Percentiles rank a stretch among this genome's conserved stretches.
phyloP scores from a whole-genome alignment of 441 rosid species.

The Arabidopsis lyrata region DNA sequence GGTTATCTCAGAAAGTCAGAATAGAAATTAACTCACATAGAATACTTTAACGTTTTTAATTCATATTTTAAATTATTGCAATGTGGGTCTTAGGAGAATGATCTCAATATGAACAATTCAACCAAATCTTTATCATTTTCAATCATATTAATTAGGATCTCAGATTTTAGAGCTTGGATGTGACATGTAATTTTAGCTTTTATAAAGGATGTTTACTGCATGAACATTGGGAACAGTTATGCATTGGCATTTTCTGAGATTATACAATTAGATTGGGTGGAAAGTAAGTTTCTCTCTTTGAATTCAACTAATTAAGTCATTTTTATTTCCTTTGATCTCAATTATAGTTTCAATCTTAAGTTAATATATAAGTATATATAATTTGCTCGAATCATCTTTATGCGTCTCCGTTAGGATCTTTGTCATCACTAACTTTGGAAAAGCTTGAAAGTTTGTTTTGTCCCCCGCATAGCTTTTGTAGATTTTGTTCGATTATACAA shows the following conservation, averaged over 20 bases:
- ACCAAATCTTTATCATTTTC: background rate
- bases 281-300: conserved; percentile 23
- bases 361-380: background rate
- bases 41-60: background rate
- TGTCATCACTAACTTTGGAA: conserved; percentile 43
- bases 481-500: conserved; percentile 12
- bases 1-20: conserved; percentile 43
- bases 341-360: background rate
- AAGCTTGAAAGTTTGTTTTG: conserved; percentile 35
- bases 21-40: conserved; percentile 21
- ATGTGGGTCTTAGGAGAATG: conserved; percentile 22
- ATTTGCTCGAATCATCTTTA: conserved; percentile 28
- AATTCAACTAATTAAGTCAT: background rate
- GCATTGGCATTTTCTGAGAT: conserved; percentile 21
- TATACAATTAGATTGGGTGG: conserved; percentile 18
- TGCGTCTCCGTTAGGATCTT: conserved; percentile 35
- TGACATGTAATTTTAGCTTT: conserved; percentile 18
- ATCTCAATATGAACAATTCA: conserved; percentile 18
- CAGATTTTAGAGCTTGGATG: conserved; percentile 31
- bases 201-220: conserved; percentile 18
- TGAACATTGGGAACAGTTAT: conserved; percentile 19
- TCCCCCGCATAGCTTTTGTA: conserved; percentile 35
- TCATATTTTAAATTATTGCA: conserved; percentile 12
- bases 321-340: background rate
- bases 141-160: conserved; percentile 12